These are phyloP conservation scores for Wickerhamiella slavikovae DNA, from an alignment of 805 yeast genomes.

Conservation along the genomic window DNA sequence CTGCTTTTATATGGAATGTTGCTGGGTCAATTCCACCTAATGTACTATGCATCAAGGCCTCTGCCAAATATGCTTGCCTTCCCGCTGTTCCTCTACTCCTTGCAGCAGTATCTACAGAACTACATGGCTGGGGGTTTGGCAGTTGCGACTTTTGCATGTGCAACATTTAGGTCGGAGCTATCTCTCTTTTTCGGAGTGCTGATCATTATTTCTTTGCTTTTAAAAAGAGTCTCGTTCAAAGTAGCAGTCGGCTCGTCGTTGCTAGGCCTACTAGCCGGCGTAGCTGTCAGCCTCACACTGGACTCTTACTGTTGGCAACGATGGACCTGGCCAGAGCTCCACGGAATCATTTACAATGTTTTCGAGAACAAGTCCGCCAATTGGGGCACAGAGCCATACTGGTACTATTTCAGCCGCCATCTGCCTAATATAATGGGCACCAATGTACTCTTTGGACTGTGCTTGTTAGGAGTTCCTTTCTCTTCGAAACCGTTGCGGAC, in stretches of 20 bases:
- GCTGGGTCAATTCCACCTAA: conserved; percentile 55
- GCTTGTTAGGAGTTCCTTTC: conserved; percentile 23
- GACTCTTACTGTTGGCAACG: conserved; percentile 65
- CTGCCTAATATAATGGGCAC: too few relatives aligned
- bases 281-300: conserved; percentile 25
- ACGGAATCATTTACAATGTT: conserved; percentile 55
- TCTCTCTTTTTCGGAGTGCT: conserved; percentile 30
- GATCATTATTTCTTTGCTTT: conserved; percentile 25
- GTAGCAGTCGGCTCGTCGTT: conserved; percentile 18
- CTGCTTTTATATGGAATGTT: conserved; percentile 25
- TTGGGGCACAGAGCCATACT: conserved; percentile 75
- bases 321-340: conserved; percentile 50
- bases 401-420: conserved; percentile 41
- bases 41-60: conserved; percentile 65
- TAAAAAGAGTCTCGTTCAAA: conserved; percentile 9
- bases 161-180: conserved; percentile 56
- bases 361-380: conserved; percentile 47
- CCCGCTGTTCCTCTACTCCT: conserved; percentile 43
- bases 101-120: conserved; percentile 31
- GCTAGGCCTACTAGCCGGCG: conserved; percentile 34
- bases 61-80: conserved; percentile 68
- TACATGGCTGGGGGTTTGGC: conserved; percentile 28
- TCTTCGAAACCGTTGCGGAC: conserved; percentile 21
- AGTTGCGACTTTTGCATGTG: conserved; percentile 38
- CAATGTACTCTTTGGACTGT: conserved; percentile 18